phyloP scores from a whole-genome alignment of 2,329 filamentous ascomycete genomes.

The Lojkania enalia region DNA sequence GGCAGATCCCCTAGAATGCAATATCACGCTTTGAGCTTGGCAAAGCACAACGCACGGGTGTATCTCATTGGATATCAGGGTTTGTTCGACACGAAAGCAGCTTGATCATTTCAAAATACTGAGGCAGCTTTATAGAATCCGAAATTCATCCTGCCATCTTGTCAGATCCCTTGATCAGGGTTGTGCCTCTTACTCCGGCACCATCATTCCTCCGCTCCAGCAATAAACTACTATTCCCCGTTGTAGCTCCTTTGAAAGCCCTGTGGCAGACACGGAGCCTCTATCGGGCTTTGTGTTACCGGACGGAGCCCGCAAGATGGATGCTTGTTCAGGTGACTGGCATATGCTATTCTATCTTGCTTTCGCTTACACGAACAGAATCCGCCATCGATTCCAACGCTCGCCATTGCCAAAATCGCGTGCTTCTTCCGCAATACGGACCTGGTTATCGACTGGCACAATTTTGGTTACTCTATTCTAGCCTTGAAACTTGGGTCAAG shows the following conservation, averaged over 20 bases:
- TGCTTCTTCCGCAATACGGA: constrained; percentile 77
- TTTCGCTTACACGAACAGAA: constrained; percentile 60
- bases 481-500: constrained; percentile 63
- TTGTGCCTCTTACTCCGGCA: constrained; percentile 70
- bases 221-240: constrained; percentile 72
- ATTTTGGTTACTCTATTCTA: constrained; percentile 95
- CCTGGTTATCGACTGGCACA: constrained; percentile 96
- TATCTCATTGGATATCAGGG: constrained; percentile 87
- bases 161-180: constrained; percentile 67
- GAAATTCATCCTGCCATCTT: constrained; percentile 77
- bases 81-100: constrained; percentile 40
- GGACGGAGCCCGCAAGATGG: constrained; percentile 75
- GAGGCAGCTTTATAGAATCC: constrained; percentile 68
- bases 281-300: constrained; percentile 72
- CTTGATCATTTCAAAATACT: too few species aligned
- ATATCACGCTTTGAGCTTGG: constrained; percentile 93
- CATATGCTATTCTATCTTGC: not conserved
- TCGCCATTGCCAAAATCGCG: constrained; percentile 73
- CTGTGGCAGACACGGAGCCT: constrained; percentile 77
- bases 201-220: constrained; percentile 68
- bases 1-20: constrained; percentile 97
- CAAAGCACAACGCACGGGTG: constrained; percentile 76
- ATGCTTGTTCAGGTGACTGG: constrained; percentile 76
- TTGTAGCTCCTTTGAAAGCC: constrained; percentile 82
- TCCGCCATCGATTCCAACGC: constrained; percentile 89